Base-by-base conservation (phyloP, 2,329 filamentous ascomycete genomes). In the Cercospora sesami region DNA sequence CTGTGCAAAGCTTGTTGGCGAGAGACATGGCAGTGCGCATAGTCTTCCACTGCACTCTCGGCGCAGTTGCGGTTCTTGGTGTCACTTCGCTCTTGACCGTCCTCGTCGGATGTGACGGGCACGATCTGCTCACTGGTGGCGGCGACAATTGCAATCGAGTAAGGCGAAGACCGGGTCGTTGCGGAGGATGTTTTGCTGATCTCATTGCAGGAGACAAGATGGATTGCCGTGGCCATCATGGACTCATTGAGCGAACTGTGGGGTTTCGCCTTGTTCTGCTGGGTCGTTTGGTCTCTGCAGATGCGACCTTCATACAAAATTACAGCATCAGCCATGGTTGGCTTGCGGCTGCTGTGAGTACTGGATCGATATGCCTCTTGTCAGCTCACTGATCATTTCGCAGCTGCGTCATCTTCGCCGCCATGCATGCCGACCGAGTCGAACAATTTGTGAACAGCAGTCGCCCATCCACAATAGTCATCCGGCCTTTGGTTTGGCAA, bases 401-500 rank as follows among this genome's bases (percentile, higher is more conserved):
- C 21, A 63, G 61, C 30, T 63, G 61, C 28, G 36, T 63, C n/a
- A 28, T 23, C 6, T 63, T 63, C 21, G 61, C 61, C 5, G 61
- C 42, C 30, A 33, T 57, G 12, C 61, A 63, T 36, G 61, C 48
- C 7, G 30, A 63, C 10, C 2, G 45, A 9, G 23, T 63, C 26
- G 48, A 28, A 6, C 30, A 31, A 12, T 57, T 23, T 70, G 63
- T 31, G 33, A 68, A 36, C 31, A 66, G 36, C 30, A 23, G 9
- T 3, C 26, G 9, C 6, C 65, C 60, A 18, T 21, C 63, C 4
- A 66, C 66, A 1, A 53, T 16, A n/a, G 53, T 64, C 57, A 70
- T 70, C 2, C 26, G 51, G 6, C 68, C 68, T 7, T 39, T 70
- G n/a, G 26, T 53, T 9, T 70, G 68, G 68, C 68, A 70, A 53